Base-by-base conservation (phyloP, 2,329 filamentous ascomycete genomes). In the Cladosporium sp. region DNA sequence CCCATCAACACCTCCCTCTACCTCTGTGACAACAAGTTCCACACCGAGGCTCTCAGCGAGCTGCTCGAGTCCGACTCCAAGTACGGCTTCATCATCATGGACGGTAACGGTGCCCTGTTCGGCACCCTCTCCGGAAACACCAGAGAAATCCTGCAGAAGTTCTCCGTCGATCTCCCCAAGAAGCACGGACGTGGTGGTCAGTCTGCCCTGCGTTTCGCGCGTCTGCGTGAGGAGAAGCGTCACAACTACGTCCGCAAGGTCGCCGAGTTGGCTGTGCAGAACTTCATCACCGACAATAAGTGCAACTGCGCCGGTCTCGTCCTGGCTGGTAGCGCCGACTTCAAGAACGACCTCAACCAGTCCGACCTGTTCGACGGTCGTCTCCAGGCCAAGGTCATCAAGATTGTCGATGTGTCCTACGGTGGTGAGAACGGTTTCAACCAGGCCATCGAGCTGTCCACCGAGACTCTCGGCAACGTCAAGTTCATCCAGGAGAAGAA, bases 401-500 rank as follows among this genome's bases (percentile, higher is more conserved):
- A 99, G 77, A 88, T 99, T 39, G 95, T 99, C 30, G 93, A 99
- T 70, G 95, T 99, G 39, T 97, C 92, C 12, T 99, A 99, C 66
- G 93, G 93, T 70, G 93, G 93, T 62, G 95, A 99, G 76, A 97
- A 97, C 78, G 93, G 93, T 41, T 99, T 99, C 82, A 99, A 99
- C 78, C 95, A 99, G 76, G 93, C 93, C 54, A 99, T 99, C 58
- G 93, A 99, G 69, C 74, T 99, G 64, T 86, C 93, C 20, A 83
- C 90, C 7, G 95, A 99, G 78, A 99, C 93, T 7, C 82, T 99
- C 42, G 88, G 91, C 73, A 99, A 97, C 69, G 93, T 99, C 81
- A 99, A 99, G 76, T 99, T 99, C 72, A 96, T 99, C 70, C 93
- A 99, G 74, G 93, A 99, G 81, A 99, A 99, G 86, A 99, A 96